phyloP scores from a whole-genome alignment of 257 asterid genomes.

The Penstemon davidsonii region DNA sequence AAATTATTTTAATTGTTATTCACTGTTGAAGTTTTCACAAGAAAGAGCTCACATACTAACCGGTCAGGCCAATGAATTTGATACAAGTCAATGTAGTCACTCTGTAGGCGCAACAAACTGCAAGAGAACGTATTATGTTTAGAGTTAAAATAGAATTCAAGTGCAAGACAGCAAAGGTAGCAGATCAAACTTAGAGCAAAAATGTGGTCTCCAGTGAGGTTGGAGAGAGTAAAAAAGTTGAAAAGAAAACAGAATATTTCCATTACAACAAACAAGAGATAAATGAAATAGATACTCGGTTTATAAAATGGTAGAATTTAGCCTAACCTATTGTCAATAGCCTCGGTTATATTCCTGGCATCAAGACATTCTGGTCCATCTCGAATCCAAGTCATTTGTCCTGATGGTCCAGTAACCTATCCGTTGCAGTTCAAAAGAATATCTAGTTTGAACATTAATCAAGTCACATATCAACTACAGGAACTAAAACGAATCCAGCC shows the following conservation, averaged over 20 bases:
- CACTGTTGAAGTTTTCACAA: conserved; percentile 7
- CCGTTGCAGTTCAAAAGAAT: conserved; percentile 24
- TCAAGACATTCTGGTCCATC: conserved; percentile 78
- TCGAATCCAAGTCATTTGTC: conserved; percentile 95
- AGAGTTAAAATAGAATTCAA: conserved; percentile 21
- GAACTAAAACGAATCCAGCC: background rate
- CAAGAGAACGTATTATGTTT: conserved; percentile 24
- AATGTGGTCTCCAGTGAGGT: conserved; percentile 4
- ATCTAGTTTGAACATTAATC: conserved; percentile 3
- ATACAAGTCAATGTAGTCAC: conserved; percentile 85
- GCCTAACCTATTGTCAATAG: conserved; percentile 76
- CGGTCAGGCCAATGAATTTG: conserved; percentile 99
- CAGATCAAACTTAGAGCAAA: conserved; percentile 13
- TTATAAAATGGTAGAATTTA: conserved; percentile 8
- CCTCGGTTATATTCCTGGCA: conserved; percentile 67
- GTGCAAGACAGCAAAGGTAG: conserved; percentile 10
- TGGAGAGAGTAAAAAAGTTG: background rate
- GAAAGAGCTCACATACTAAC: conserved; percentile 55
- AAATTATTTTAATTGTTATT: background rate
- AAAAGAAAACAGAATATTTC: conserved; percentile 9
- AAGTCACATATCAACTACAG: background rate
- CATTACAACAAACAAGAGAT: conserved; percentile 5
- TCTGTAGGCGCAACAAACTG: conserved; percentile 73
- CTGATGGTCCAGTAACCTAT: conserved; percentile 94
- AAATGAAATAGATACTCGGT: conserved; percentile 17